Conservation (phyloP, 2,329 filamentous ascomycete genomes). For the Cadophora malorum region DNA sequence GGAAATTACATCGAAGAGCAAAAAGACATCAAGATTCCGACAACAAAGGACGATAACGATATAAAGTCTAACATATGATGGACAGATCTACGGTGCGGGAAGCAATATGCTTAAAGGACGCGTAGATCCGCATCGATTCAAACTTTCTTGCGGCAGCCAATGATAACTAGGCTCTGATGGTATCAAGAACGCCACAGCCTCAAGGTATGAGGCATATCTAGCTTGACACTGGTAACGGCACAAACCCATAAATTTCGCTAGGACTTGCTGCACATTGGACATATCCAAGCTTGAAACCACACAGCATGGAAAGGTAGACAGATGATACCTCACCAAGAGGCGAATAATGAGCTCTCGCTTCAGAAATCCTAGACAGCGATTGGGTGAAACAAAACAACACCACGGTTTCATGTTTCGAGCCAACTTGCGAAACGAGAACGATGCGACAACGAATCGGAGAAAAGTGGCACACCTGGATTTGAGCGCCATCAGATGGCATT, state of each 20-base stretch:
- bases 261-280: neutral
- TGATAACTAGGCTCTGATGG: neutral
- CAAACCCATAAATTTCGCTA: neutral
- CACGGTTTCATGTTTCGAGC: neutral
- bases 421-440: slow-evolving; percentile 4
- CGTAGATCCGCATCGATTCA: neutral
- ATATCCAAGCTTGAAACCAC: slow-evolving; percentile 5
- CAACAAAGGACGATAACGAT: neutral
- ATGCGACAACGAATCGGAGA: slow-evolving; percentile 3
- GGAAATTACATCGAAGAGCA: slow-evolving; percentile 17
- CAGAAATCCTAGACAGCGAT: neutral
- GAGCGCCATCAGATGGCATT: neutral
- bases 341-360: slow-evolving; percentile 1
- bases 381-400: slow-evolving; percentile 12
- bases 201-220: neutral
- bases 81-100: neutral
- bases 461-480: neutral
- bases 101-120: neutral
- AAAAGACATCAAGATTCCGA: neutral
- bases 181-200: neutral
- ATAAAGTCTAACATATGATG: neutral
- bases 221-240: neutral
- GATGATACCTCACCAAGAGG: neutral
- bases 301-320: neutral
- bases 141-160: neutral